These are phyloP conservation scores for Silene coronaria DNA, from an alignment of 179 eudicot species.

Conservation along the genomic window DNA sequence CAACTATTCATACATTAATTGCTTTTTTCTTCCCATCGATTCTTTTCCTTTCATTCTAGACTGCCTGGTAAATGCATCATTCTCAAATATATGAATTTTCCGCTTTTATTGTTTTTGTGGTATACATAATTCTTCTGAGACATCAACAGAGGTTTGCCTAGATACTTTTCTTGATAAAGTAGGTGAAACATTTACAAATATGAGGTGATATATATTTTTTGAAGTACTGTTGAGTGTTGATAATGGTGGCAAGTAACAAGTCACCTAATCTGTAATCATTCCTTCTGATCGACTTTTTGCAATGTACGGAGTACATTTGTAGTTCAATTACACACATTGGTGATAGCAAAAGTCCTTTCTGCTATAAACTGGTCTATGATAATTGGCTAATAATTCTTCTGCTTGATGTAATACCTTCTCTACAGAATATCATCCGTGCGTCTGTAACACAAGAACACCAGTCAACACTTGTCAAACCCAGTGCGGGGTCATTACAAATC, in stretches of 20 bases:
- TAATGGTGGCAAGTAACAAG: too few relatives aligned
- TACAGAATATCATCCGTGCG: conserved; percentile 84
- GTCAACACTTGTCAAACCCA: conserved; percentile 34
- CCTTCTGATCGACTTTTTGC: too few relatives aligned
- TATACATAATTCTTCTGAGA: neutral
- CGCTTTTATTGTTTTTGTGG: neutral
- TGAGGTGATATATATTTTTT: too few relatives aligned
- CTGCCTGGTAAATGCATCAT: neutral
- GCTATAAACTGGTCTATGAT: neutral
- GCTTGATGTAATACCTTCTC: conserved; percentile 5
- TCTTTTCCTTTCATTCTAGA: neutral
- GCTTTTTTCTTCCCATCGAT: neutral
- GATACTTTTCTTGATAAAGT: neutral
- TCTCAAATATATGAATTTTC: neutral
- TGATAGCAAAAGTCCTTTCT: neutral
- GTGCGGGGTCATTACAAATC: conserved; percentile 50
- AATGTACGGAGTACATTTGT: neutral
- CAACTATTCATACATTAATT: neutral
- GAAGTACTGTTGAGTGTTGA: too few relatives aligned
- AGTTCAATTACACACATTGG: neutral
- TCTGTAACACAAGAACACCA: conserved; percentile 74
- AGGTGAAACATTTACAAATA: too few relatives aligned
- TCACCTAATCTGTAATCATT: too few relatives aligned
- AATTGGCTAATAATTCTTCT: neutral
- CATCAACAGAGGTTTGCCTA: neutral